These are phyloP conservation scores for Lactifluus piperatus DNA, from an alignment of 768 basidiomycete genomes.

Conservation along the genomic window DNA sequence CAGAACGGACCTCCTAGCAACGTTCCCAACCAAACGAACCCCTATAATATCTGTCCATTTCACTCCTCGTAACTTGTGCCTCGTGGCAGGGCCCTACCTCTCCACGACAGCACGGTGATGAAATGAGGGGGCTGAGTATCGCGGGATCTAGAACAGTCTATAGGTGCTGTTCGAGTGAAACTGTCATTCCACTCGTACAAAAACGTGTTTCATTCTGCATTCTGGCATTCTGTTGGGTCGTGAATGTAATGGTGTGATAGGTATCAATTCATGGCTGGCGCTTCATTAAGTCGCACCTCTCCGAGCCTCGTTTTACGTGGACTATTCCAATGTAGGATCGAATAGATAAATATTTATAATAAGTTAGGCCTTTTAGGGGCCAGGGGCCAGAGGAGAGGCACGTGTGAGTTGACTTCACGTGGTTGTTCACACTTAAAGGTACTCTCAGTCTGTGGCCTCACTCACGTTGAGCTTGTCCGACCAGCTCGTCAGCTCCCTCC, in stretches of 20 bases:
- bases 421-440: no score
- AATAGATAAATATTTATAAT: no score
- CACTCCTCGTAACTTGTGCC: constrained; percentile 87
- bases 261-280: not conserved
- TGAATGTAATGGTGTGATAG: not conserved
- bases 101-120: constrained; percentile 37
- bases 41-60: constrained; percentile 90
- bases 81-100: constrained; percentile 73
- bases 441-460: not conserved
- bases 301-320: not conserved
- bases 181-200: constrained; percentile 4
- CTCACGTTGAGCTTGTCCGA: not conserved
- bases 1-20: constrained; percentile 79
- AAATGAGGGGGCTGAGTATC: not conserved
- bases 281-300: not conserved
- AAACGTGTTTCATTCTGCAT: constrained; percentile 2
- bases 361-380: no score
- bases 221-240: not conserved
- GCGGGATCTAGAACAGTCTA: not conserved
- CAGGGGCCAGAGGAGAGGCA: not conserved
- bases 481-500: no score
- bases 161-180: not conserved
- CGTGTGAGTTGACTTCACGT: constrained; percentile 7
- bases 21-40: constrained; percentile 93
- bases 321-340: not conserved